Conservation (phyloP, 148 eudicot species). For the Limonium bicolor region DNA sequence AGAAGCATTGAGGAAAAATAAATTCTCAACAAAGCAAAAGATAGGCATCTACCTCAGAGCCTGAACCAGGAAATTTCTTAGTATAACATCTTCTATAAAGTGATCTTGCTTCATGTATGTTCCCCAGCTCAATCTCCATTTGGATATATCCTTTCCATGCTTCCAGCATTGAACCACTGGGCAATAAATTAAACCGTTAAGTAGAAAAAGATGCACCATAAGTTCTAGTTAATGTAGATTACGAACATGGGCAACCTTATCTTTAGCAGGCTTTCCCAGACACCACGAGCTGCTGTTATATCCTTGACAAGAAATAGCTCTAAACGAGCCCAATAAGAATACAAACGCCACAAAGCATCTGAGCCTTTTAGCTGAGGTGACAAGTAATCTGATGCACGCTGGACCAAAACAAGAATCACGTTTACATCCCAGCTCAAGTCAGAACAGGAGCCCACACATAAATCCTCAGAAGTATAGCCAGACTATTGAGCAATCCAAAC, state of each 20-base stretch:
- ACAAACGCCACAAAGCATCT: slow-evolving; percentile 44
- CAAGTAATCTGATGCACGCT: slow-evolving; percentile 89
- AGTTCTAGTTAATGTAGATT: background rate
- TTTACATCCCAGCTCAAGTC: background rate
- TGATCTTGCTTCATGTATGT: slow-evolving; percentile 74
- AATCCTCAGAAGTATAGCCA: too few relatives aligned
- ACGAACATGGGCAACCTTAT: slow-evolving; percentile 26
- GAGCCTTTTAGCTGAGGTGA: slow-evolving; percentile 53
- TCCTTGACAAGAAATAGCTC: slow-evolving; percentile 55
- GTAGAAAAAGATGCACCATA: background rate
- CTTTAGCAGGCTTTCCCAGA: slow-evolving; percentile 91
- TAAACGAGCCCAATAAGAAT: slow-evolving; percentile 81
- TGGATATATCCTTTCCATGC: slow-evolving; percentile 79
- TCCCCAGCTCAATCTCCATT: slow-evolving; percentile 64
- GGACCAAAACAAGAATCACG: slow-evolving; percentile 11
- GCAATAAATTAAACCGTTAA: slow-evolving; percentile 1
- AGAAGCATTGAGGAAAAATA: too few relatives aligned
- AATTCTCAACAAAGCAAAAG: too few relatives aligned
- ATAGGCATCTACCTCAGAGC: slow-evolving; percentile 95
- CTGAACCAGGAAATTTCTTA: slow-evolving; percentile 69
- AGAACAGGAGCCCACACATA: background rate
- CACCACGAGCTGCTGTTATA: slow-evolving; percentile 81
- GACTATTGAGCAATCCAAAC: too few relatives aligned
- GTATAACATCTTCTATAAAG: slow-evolving; percentile 75
- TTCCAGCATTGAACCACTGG: slow-evolving; percentile 65